phyloP scores from a whole-genome alignment of 305 asterid species.

The Andrographis paniculata region DNA sequence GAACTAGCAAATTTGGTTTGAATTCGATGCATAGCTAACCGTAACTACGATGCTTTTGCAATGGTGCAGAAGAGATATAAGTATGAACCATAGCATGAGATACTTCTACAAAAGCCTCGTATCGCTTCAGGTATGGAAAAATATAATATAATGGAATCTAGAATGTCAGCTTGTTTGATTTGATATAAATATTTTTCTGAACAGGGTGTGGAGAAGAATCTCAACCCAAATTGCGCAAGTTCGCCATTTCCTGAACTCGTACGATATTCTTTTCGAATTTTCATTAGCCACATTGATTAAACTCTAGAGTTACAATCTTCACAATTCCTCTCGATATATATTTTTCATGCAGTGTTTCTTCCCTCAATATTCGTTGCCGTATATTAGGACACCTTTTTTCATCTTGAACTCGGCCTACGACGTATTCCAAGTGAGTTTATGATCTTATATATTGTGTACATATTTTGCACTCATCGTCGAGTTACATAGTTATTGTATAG shows the following conservation, averaged over 20 bases:
- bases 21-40: background rate
- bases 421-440: constrained; percentile 71
- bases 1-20: background rate
- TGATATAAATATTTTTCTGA: background rate
- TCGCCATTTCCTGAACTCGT: constrained; percentile 53
- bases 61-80: constrained; percentile 66
- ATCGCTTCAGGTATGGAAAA: constrained; percentile 46
- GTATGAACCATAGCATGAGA: constrained; percentile 68
- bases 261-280: constrained; percentile 17
- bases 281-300: constrained; percentile 5
- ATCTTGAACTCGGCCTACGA: constrained; percentile 89
- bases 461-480: too few relatives aligned
- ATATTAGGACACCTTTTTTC: constrained; percentile 70
- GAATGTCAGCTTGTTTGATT: background rate
- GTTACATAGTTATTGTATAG: too few relatives aligned
- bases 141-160: background rate
- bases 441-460: background rate
- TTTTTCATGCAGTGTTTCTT: constrained; percentile 71
- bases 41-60: constrained; percentile 6
- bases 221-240: constrained; percentile 60
- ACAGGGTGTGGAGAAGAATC: constrained; percentile 62
- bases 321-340: background rate
- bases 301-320: background rate
- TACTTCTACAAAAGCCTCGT: constrained; percentile 48
- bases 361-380: constrained; percentile 74